A percentile compares a stretch with the other conserved stretches of the same genome.
Conservation (phyloP, 2,329 filamentous ascomycete genomes). For the Aspergillus aculeatus region DNA sequence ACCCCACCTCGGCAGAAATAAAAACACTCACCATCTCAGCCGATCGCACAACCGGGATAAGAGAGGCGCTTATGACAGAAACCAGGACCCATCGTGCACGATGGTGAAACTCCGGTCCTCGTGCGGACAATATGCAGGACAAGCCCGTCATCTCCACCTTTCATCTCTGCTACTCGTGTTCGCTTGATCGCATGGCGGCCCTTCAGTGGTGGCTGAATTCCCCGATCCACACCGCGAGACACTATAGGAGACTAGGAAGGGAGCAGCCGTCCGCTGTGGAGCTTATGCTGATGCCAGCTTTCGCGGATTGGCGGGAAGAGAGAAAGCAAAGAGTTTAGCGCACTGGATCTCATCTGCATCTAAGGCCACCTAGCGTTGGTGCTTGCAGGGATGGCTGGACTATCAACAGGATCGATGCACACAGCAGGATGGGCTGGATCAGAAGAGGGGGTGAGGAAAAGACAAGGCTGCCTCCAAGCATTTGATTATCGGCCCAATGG, state of each 20-base stretch:
- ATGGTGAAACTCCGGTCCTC: not conserved
- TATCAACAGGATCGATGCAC: not conserved
- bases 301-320: not conserved
- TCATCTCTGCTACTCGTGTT: not conserved
- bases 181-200: not conserved
- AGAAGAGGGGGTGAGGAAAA: not conserved
- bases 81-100: not conserved
- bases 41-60: not conserved
- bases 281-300: not conserved
- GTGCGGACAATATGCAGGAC: not conserved
- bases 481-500: not conserved
- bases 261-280: not conserved
- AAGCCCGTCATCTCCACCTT: not conserved
- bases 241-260: not conserved
- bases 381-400: not conserved
- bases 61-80: not conserved
- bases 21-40: too few species aligned
- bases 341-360: not conserved
- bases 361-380: not conserved
- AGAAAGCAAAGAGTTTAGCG: not conserved
- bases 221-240: not conserved
- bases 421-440: not conserved
- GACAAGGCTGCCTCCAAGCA: not conserved
- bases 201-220: not conserved
- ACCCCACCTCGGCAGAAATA: too few species aligned